Evolutionary conservation across 2,329 filamentous ascomycete species (phyloP).

Genomic region (Botrytis byssoidea): DNA sequence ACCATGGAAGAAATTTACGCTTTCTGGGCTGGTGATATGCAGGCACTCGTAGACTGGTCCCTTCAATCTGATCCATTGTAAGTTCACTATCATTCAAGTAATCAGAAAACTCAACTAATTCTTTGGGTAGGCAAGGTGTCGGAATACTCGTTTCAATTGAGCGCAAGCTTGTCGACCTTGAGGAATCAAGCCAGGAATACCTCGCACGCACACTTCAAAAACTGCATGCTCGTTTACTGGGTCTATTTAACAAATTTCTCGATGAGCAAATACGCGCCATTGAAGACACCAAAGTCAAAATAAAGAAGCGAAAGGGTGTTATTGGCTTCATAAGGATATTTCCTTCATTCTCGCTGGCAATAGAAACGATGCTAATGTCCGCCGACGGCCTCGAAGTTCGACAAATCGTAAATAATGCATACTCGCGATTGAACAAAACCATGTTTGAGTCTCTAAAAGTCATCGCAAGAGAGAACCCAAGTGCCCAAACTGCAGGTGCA

Average conservation of each 20-base stretch:
- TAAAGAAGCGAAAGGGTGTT: slow-evolving; percentile 96
- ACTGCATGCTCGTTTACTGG: slow-evolving; percentile 70
- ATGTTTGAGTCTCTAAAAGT: slow-evolving; percentile 98
- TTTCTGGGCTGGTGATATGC: slow-evolving; percentile 76
- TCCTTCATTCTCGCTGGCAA: slow-evolving; percentile 75
- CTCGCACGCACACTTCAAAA: slow-evolving; percentile 77
- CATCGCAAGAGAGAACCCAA: slow-evolving; percentile 73
- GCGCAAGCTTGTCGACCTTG: slow-evolving; percentile 72
- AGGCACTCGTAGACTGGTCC: slow-evolving; percentile 80
- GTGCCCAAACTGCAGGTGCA: slow-evolving; percentile 45
- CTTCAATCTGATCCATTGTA: slow-evolving; percentile 77
- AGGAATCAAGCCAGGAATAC: slow-evolving; percentile 92
- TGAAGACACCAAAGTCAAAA: slow-evolving; percentile 97
- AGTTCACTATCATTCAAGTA: slow-evolving; percentile 42
- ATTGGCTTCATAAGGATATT: slow-evolving; percentile 95
- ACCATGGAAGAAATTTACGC: slow-evolving; percentile 87
- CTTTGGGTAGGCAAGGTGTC: slow-evolving; percentile 69
- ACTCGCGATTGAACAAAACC: slow-evolving; percentile 82
- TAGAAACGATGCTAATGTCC: slow-evolving; percentile 77
- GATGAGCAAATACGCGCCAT: slow-evolving; percentile 95
- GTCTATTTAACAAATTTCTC: slow-evolving; percentile 81
- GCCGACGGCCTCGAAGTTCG: slow-evolving; percentile 66
- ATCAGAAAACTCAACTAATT: slow-evolving; percentile 26
- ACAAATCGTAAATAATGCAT: slow-evolving; percentile 79
- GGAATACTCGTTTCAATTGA: slow-evolving; percentile 81